phyloP scores from a whole-genome alignment of 176 grass and related monocot genomes.

The Oryza rufipogon region DNA sequence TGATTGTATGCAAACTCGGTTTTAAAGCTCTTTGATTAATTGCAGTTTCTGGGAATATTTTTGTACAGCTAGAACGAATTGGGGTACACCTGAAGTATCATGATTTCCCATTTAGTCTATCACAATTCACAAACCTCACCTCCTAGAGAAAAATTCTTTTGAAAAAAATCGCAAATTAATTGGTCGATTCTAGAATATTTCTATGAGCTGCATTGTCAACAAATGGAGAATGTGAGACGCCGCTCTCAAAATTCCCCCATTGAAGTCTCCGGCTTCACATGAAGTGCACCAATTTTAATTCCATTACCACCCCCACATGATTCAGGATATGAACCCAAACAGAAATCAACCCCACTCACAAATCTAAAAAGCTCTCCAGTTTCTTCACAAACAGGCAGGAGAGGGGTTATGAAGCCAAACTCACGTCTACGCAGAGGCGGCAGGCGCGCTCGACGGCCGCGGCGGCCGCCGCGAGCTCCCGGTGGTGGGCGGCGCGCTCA shows the following conservation, averaged over 20 bases:
- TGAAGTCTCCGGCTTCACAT: neutral
- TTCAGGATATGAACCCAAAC: neutral
- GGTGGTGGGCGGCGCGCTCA: slow-evolving; percentile 55
- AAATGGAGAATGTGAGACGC: neutral
- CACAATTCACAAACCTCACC: neutral
- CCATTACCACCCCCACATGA: neutral
- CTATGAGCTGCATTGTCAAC: neutral
- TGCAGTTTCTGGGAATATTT: neutral
- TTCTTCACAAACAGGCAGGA: neutral
- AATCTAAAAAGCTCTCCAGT: neutral
- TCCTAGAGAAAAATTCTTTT: neutral
- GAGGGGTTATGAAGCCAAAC: slow-evolving; percentile 22
- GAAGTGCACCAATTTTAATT: neutral
- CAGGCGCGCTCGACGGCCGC: slow-evolving; percentile 74
- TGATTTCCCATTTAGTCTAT: neutral
- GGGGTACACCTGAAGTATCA: neutral
- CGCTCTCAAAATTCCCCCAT: neutral
- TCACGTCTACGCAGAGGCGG: slow-evolving; percentile 78
- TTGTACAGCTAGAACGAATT: neutral
- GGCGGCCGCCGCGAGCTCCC: slow-evolving; percentile 60
- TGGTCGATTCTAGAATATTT: neutral
- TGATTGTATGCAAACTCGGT: neutral
- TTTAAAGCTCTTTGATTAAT: neutral
- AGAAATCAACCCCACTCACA: neutral
- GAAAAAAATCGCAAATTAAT: neutral